Conservation (phyloP, 2,329 filamentous ascomycete species). For the Pyrenophora graminea region DNA sequence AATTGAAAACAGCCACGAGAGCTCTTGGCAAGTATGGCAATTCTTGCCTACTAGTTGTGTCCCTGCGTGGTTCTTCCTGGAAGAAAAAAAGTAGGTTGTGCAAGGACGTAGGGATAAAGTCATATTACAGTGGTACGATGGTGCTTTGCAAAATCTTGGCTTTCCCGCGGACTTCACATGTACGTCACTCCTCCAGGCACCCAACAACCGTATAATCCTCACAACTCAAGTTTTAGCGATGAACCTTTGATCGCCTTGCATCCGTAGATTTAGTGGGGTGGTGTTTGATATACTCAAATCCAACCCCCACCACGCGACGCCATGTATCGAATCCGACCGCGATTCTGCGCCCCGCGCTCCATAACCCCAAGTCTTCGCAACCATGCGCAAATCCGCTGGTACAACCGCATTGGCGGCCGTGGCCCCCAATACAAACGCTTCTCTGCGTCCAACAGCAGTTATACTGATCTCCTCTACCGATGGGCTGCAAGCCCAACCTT, state of each 20-base stretch:
- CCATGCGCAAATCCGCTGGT: constrained; percentile 20
- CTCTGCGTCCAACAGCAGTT: constrained; percentile 13
- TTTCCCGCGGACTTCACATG: constrained; percentile 20
- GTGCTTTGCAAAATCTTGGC: constrained; percentile 11
- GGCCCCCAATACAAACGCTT: constrained; percentile 40
- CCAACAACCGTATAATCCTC: background rate
- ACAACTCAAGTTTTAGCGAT: background rate
- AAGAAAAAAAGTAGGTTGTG: background rate
- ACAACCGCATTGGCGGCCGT: constrained; percentile 32
- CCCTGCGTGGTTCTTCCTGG: no score
- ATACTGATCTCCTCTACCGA: constrained; percentile 33
- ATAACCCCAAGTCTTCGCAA: background rate
- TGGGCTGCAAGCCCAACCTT: constrained; percentile 54
- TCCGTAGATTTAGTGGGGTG: no score
- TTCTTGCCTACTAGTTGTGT: no score
- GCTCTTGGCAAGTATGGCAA: no score
- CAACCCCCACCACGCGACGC: background rate
- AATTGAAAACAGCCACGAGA: no score
- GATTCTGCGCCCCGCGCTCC: background rate
- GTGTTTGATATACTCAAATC: background rate
- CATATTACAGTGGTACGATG: background rate
- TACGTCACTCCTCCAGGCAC: background rate
- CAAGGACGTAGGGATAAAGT: background rate
- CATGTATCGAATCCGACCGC: constrained; percentile 26
- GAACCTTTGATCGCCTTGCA: no score